Conservation (phyloP, 129 eudicot genomes). For the Cynara cardunculus region DNA sequence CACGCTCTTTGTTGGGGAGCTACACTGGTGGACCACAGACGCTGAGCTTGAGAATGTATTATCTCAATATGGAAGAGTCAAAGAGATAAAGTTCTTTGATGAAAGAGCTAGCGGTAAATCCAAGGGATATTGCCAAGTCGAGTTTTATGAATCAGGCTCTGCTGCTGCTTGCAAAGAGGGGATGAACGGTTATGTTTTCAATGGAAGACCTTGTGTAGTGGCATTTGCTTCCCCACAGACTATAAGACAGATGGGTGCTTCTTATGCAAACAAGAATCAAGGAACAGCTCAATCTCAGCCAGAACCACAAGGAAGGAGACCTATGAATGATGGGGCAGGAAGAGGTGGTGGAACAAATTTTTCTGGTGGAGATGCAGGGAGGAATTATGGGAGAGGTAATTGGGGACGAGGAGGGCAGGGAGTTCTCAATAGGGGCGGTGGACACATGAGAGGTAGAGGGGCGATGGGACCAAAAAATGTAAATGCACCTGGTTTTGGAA, state of each 20-base stretch:
- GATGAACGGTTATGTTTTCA: constrained; percentile 77
- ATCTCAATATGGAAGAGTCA: constrained; percentile 79
- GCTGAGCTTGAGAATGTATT: constrained; percentile 90
- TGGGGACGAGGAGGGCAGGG: constrained; percentile 80
- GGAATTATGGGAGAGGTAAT: constrained; percentile 77
- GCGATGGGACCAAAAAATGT: constrained; percentile 60
- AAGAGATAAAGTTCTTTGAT: constrained; percentile 89
- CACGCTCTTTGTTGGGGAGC: constrained; percentile 84
- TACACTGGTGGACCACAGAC: constrained; percentile 99
- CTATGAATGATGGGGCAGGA: constrained; percentile 65
- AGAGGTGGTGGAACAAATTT: constrained; percentile 69
- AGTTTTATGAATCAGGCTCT: constrained; percentile 61
- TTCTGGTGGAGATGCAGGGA: constrained; percentile 69
- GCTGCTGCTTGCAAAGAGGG: constrained; percentile 93
- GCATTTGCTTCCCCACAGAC: constrained; percentile 92
- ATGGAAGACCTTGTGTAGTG: constrained; percentile 92
- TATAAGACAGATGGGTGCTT: constrained; percentile 76
- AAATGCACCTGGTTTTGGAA: constrained; percentile 57
- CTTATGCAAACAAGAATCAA: constrained; percentile 65
- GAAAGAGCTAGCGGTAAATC: constrained; percentile 98
- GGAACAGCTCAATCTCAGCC: constrained; percentile 67
- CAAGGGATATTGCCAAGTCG: constrained; percentile 96
- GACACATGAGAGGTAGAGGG: constrained; percentile 74
- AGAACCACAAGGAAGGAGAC: constrained; percentile 65
- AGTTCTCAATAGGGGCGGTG: constrained; percentile 48